Evolutionary conservation across 768 basidiomycete species (phyloP).

Genomic region (Rossbeevera mucosa): DNA sequence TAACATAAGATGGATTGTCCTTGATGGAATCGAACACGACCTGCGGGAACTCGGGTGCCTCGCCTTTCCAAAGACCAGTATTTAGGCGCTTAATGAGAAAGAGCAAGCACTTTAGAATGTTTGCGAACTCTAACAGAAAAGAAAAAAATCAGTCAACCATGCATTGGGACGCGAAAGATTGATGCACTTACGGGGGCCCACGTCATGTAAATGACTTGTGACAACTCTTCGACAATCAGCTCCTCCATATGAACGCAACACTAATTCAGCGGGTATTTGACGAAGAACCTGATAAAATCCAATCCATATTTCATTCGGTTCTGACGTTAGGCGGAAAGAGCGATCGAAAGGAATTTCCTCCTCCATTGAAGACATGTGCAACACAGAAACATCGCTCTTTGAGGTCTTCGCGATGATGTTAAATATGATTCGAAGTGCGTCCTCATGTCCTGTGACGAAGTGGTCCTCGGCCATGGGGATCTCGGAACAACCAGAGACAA

Average conservation of each 20-base stretch:
- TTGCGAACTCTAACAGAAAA: constrained; percentile 48
- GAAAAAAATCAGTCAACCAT: constrained; percentile 4
- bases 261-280: constrained; percentile 45
- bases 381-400: background rate
- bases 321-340: constrained; percentile 32
- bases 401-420: constrained; percentile 15
- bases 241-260: constrained; percentile 34
- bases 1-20: constrained; percentile 59
- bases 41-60: constrained; percentile 68
- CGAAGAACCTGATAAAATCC: constrained; percentile 44
- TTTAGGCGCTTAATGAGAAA: constrained; percentile 57
- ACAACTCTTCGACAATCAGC: constrained; percentile 51
- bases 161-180: constrained; percentile 3
- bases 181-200: constrained; percentile 52
- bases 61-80: constrained; percentile 60
- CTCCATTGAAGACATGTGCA: constrained; percentile 1
- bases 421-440: constrained; percentile 41
- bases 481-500: constrained; percentile 37
- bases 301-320: constrained; percentile 51
- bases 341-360: constrained; percentile 1
- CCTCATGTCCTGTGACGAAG: constrained; percentile 46
- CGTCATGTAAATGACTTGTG: constrained; percentile 55
- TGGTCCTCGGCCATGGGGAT: constrained; percentile 44
- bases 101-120: constrained; percentile 55
- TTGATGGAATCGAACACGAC: constrained; percentile 80